These are phyloP conservation scores for Verticillium tricorpus DNA, from an alignment of 2,329 filamentous ascomycete species.

Conservation along the genomic window DNA sequence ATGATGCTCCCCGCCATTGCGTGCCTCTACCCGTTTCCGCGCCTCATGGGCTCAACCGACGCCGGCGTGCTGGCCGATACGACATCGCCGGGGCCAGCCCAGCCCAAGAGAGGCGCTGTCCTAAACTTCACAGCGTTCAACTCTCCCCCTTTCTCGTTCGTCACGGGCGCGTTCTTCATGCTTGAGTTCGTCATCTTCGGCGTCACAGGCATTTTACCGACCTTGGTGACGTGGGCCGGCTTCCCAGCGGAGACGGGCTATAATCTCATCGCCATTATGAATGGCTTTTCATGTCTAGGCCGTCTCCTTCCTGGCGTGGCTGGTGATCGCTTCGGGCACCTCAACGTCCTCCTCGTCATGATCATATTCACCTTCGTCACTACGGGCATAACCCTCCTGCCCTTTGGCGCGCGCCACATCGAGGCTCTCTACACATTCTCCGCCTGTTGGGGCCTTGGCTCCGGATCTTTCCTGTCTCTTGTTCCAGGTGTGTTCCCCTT, in stretches of 20 bases:
- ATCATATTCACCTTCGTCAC: conserved; percentile 17
- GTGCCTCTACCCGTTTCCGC: conserved; percentile 29
- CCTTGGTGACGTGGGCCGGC: conserved; percentile 30
- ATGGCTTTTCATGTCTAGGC: conserved; percentile 35
- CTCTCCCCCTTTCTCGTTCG: conserved; percentile 33
- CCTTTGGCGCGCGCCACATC: conserved; percentile 33
- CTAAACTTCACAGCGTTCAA: conserved; percentile 36
- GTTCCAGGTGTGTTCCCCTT: conserved; percentile 19
- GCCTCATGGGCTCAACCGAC: conserved; percentile 5
- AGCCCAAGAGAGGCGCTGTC: conserved; percentile 12
- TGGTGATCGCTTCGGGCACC: conserved; percentile 37
- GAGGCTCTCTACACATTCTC: conserved; percentile 37
- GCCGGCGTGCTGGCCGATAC: conserved; percentile 9
- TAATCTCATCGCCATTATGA: conserved; percentile 38
- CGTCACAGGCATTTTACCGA: conserved; percentile 39
- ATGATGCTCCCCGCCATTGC: conserved; percentile 19
- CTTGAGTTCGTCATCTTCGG: conserved; percentile 46
- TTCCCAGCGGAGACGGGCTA: conserved; percentile 34
- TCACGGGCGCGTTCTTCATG: conserved; percentile 36
- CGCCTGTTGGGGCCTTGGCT: conserved; percentile 42
- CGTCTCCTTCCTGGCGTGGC: conserved; percentile 37
- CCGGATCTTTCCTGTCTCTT: conserved; percentile 41
- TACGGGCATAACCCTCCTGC: conserved; percentile 38
- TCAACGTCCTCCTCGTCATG: conserved; percentile 34
- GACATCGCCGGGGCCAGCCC: not conserved